Evolutionary conservation across 306 rosid species (phyloP), one percentile per base, ranked within the genome.

Genomic region (Cicer chorassanicum): DNA sequence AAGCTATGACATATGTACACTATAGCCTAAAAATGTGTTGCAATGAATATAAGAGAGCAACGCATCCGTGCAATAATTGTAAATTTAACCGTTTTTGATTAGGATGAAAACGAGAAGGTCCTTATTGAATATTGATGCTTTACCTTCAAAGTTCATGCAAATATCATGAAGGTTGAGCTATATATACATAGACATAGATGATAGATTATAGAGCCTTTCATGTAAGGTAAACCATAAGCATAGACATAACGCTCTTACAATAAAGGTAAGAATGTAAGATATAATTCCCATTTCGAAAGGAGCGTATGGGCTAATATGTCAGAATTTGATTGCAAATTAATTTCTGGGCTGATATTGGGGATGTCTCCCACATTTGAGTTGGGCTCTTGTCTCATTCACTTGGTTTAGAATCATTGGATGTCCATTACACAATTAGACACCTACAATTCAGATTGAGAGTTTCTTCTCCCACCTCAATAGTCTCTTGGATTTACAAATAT

Each of bases 61-160:
- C 49, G 14, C 14, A 71, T 55, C 56, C 21, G 1, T 38, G 39
- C 66, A 65, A 12, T 42, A 29, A 68, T 43, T 51, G 70, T 1
- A 39, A 68, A 62, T 61, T 68, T 77, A 68, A 65, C 76, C 39
- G 78, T 68, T 14, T 39, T 74, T 15, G 67, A 75, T 65, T 55
- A 7, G 41, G 29, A 64, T 36, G 42, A 48, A 48, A 65, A 66
- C 40, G 34, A 50, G 12, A 56, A 46, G 65, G 75, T 44, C 51
- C 62, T 8, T 38, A 39, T 41, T 54, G 10, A 48, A 55, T 15
- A 72, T 55, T 41, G 87, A 81, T 70, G 77, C 53, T 63, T 62
- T 70, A 81, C 79, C 89, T 81, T 81, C 46, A 44, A 86, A 70
- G 83, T 77, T 81, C 60, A 80, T n/a, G 82, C 34, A 73, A 40